Percentiles rank a stretch among this genome's conserved stretches.
Evolutionary conservation across 768 basidiomycete species (phyloP).

Genomic region (Suillus subalutaceus): DNA sequence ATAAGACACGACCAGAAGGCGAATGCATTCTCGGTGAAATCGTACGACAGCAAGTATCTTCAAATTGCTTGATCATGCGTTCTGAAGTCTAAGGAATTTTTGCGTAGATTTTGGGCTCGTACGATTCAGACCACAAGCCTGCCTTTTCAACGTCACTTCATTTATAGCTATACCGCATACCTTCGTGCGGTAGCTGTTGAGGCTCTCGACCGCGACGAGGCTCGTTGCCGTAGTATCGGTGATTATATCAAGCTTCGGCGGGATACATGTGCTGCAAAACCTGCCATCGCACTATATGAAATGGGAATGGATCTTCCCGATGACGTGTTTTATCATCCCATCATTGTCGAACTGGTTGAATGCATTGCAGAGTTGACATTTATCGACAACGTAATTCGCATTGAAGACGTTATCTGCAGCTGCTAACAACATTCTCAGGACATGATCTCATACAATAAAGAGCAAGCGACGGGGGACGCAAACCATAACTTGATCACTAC

Average conservation of each 20-base stretch:
- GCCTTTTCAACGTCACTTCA: slow-evolving; percentile 13
- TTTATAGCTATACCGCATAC: slow-evolving; percentile 8
- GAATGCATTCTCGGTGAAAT: slow-evolving; percentile 17
- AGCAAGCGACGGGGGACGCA: slow-evolving; percentile 36
- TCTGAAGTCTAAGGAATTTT: background rate
- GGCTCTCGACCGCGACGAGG: slow-evolving; percentile 11
- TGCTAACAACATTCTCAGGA: slow-evolving; percentile 26
- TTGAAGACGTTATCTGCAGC: background rate
- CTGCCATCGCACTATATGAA: slow-evolving; percentile 33
- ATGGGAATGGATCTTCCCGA: slow-evolving; percentile 37
- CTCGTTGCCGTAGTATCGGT: slow-evolving; percentile 26
- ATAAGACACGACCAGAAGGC: slow-evolving; percentile 13
- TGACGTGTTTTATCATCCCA: slow-evolving; percentile 33
- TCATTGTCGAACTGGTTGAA: slow-evolving; percentile 16
- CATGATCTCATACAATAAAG: slow-evolving; percentile 39
- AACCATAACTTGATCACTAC: slow-evolving; percentile 38
- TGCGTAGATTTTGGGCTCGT: slow-evolving; percentile 14
- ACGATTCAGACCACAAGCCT: slow-evolving; percentile 1
- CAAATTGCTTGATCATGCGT: background rate
- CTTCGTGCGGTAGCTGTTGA: slow-evolving; percentile 10
- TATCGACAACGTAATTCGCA: slow-evolving; percentile 22
- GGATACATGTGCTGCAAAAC: slow-evolving; percentile 32
- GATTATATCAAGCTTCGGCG: slow-evolving; percentile 37
- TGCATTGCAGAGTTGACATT: slow-evolving; percentile 25
- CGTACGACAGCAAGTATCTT: slow-evolving; percentile 13